Evolutionary conservation across 305 asterid species (phyloP), one percentile per base, ranked within the genome.

Genomic region (Rubia occidens): DNA sequence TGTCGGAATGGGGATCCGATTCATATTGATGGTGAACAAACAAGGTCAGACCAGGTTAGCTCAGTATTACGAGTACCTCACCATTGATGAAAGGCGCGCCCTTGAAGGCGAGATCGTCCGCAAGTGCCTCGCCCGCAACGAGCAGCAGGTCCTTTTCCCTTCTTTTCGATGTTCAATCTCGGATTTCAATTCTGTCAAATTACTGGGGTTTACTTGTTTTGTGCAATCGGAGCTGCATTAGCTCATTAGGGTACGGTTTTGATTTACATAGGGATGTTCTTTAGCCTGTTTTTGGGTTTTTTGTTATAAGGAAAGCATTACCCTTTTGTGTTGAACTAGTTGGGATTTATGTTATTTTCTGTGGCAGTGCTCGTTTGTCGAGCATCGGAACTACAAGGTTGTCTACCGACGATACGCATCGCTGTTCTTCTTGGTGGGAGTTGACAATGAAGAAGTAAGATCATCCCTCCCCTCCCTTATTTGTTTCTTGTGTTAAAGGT

Each of bases 61-160:
- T 5, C 99, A 90, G 80, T 89, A 90, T 74, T 94, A 89, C 69
- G 99, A 94, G 74, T 91, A 94, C 83, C 88, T 94, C 40, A 91
- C 86, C 56, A 70, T 94, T 43, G 99, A 94, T 78, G 95, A 94
- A 79, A 87, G 99, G 42, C 99, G 97, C 37, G 91, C 99, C 55
- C 97, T 94, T 74, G 99, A 94, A 80, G 99, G 96, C 45, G 99
- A 94, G 88, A 94, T 94, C 71, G 96, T 91, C 47, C 95, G 98
- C 71, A 94, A 94, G 77, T 94, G 98, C 83, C 95, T 94, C 72
- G 90, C 95, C 64, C 97, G 96, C 79, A 88, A 72, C 73, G 96
- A 89, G 68, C 95, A 86, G 47, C 98, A 89, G 98, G 98, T 89
- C 26, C 35, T 3, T 35, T 24, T 7, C 39, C 29, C 11, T 3